A percentile compares a stretch with the other conserved stretches of the same genome.
Conservation (phyloP, 2,329 filamentous ascomycete genomes). For the Pezizomycotina sp. region DNA sequence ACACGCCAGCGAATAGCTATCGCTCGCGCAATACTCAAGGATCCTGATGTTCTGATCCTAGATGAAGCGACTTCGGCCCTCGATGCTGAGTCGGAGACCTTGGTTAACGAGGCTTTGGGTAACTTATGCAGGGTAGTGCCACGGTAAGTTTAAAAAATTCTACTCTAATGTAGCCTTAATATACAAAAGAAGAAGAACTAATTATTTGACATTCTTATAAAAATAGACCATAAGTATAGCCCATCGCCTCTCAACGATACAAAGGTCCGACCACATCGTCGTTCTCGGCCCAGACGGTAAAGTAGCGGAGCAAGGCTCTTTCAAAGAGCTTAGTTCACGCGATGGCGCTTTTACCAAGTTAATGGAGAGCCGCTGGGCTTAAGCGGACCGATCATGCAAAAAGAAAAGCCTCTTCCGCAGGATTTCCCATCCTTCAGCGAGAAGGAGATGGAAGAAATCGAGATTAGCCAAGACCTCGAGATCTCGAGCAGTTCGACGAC, state of each 20-base stretch:
- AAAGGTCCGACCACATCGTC: slow-evolving; percentile 85
- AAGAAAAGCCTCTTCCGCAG: no score
- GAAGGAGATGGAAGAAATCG: no score
- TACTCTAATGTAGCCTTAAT: no score
- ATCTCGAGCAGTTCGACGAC: no score
- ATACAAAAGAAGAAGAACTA: no score
- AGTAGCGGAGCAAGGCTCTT: slow-evolving; percentile 82
- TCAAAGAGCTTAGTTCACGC: slow-evolving; percentile 55
- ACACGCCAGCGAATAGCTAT: slow-evolving; percentile 87
- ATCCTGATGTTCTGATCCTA: slow-evolving; percentile 89
- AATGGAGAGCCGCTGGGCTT: slow-evolving; percentile 98
- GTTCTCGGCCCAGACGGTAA: slow-evolving; percentile 72
- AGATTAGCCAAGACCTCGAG: no score
- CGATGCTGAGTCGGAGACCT: slow-evolving; percentile 89
- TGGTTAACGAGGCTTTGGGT: slow-evolving; percentile 80
- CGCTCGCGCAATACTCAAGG: slow-evolving; percentile 79
- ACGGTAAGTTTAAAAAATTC: no score
- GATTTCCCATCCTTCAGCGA: no score
- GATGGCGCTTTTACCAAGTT: slow-evolving; percentile 79
- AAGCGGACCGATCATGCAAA: no score
- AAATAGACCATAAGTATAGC: slow-evolving; percentile 98
- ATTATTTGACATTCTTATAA: no score
- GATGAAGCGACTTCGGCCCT: slow-evolving; percentile 93
- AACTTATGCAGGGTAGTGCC: slow-evolving; percentile 71
- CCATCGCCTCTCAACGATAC: slow-evolving; percentile 88